Percentiles rank a stretch among this genome's conserved stretches.
These are phyloP conservation scores for Fusarium sp. DNA, from an alignment of 2,329 filamentous ascomycete species.

Conservation along the genomic window DNA sequence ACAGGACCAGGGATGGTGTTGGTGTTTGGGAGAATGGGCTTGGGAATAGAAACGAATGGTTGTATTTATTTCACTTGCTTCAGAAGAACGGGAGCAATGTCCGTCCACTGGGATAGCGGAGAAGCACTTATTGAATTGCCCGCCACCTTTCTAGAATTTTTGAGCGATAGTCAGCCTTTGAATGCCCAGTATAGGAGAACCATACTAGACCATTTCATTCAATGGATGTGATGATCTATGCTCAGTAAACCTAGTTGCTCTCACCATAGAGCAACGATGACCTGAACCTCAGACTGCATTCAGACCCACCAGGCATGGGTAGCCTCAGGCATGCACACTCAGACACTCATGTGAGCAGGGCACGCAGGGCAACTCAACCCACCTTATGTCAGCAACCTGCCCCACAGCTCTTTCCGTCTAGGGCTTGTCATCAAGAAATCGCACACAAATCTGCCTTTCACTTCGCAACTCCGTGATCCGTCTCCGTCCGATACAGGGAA, in stretches of 20 bases:
- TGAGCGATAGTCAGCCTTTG: not conserved
- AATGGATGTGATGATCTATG: not conserved
- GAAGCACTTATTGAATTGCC: not conserved
- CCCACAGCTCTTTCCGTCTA: constrained; percentile 39
- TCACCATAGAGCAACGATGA: not conserved
- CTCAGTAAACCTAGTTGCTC: not conserved
- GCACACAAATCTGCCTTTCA: constrained; percentile 48
- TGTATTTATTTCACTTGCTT: constrained; percentile 30
- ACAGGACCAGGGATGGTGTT: constrained; percentile 4
- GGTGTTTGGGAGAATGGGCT: constrained; percentile 26
- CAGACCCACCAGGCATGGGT: not conserved
- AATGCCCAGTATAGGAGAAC: not conserved
- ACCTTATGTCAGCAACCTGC: constrained; percentile 34
- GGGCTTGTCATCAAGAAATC: constrained; percentile 41
- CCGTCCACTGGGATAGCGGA: constrained; percentile 7
- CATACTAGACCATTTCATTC: not conserved
- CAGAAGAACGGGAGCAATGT: constrained; percentile 19
- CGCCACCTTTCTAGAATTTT: not conserved
- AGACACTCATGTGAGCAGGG: not conserved
- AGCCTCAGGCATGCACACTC: not conserved
- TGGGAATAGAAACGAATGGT: constrained; percentile 35
- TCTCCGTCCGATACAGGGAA: constrained; percentile 43
- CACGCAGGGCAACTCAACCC: not conserved
- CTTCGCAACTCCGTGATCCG: constrained; percentile 44
- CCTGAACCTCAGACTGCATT: not conserved